Evolutionary conservation across 2,329 filamentous ascomycete genomes (phyloP), one percentile per base, ranked within the genome.

Genomic region (Penicillium sp.): DNA sequence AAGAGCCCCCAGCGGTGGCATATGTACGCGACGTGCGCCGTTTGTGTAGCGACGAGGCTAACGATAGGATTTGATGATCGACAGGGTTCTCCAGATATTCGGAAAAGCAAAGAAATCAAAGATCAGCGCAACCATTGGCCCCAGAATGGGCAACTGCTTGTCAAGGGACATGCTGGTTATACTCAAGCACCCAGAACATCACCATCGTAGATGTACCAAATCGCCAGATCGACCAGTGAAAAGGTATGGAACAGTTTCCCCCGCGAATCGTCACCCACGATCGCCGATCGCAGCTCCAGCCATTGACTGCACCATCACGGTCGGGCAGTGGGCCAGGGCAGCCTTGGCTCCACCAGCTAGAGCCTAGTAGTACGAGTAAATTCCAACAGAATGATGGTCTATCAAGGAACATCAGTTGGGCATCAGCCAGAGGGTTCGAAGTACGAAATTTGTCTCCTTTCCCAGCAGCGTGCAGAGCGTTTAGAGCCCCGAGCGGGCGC

Each of bases 251-350:
- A 33, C 22, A n/a, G 0, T 31, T 31, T 16, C 31, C n/a, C 50
- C 35, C 10, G 13, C 55, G 16, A 61, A 62, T 62, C 27, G 54
- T 10, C 2, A 16, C 2, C 10, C 5, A 3, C n/a, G 55, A 65
- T 64, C 58, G 56, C 37, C 55, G 59, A 60, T 65, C 55, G 16
- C 7, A 44, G 36, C 47, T 54, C 53, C 54, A 58, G 49, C 50
- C 51, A 59, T 27, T 54, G 36, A 44, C 54, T 54, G 33, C 24
- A 37, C 37, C 19, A 53, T 56, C 36, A 33, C 40, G 40, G 37
- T 24, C 11, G 9, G 49, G 37, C 52, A 31, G n/a, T 27, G 40
- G 53, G 36, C 31, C 52, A 55, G 47, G 33, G 55, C 62, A 58
- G 54, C 54, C 56, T 44, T 63, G 56, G 59, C 33, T 52, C 59